Evolutionary conservation across 1,284 basidiomycete species (phyloP), one percentile per base, ranked within the genome.

Genomic region (Agaricales sp.): DNA sequence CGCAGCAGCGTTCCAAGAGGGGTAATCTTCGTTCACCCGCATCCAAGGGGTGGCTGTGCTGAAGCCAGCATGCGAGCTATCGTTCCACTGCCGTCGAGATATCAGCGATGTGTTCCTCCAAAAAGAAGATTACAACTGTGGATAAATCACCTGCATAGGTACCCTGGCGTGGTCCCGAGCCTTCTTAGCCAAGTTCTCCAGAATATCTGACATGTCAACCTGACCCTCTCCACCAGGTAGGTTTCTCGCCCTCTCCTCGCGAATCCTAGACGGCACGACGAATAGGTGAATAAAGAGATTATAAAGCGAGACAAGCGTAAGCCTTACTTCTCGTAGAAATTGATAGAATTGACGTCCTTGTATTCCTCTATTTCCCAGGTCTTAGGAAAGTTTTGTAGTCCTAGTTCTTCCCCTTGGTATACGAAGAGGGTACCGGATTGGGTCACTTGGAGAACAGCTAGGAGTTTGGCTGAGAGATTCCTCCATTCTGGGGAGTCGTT

Each of bases 381-480:
- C 24, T 66, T 58, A 4, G 85, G 82, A 39, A 86, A 74, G 53
- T 89, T 89, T 63, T 71, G 74, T 64, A 83, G 68, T 0, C 77
- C 86, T 0, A 89, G 72, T 57, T 87, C 83, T 63, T 87, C 69
- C 2, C 87, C 84, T 64, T 88, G 82, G 61, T 80, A 87, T 12
- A 90, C 67, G 60, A 78, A 89, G 53, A 82, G 62, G 11, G 86
- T 86, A 2, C 86, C 87, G 1, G 71, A 67, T 46, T 80, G 74
- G 0, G 78, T 75, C 30, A 74, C 66, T 55, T 86, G 73, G 46
- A 86, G 62, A 20, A 84, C 65, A 0, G 80, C 75, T 18, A 88
- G 63, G 61, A 87, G 63, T 59, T 87, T 86, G 6, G 77, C 82
- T 1, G 78, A 78, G 4, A 67, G 57, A 1, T 63, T 61, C 3